Evolutionary conservation across 1,284 basidiomycete species (phyloP).

Genomic region (Moniliophthora roreri): DNA sequence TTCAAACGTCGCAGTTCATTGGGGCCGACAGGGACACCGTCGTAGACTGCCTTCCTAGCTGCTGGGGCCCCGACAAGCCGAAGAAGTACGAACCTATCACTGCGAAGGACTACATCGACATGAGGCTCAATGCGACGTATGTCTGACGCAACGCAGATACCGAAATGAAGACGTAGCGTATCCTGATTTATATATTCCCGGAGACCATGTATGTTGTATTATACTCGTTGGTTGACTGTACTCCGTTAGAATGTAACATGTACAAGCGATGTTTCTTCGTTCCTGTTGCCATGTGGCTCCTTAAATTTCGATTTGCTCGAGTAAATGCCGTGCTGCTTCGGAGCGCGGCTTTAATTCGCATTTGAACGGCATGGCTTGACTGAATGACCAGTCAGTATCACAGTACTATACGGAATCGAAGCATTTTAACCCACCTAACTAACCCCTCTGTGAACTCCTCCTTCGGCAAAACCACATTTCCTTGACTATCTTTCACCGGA

Average conservation of each 20-base stretch:
- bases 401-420: background rate
- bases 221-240: no score
- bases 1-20: constrained; percentile 20
- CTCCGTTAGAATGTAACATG: no score
- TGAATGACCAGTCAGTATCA: background rate
- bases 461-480: background rate
- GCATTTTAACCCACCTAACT: background rate
- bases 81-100: constrained; percentile 41
- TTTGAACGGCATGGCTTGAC: background rate
- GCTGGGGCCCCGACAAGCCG: constrained; percentile 39
- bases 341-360: background rate
- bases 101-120: constrained; percentile 1
- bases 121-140: constrained; percentile 3
- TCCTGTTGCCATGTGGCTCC: no score
- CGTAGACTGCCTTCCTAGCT: constrained; percentile 50
- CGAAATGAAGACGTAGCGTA: no score
- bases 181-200: no score
- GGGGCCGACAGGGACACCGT: constrained; percentile 33
- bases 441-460: background rate
- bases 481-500: background rate
- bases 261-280: no score
- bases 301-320: background rate
- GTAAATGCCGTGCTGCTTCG: background rate
- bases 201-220: no score
- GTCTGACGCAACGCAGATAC: background rate